Percentiles rank a stretch among this genome's conserved stretches.
phyloP scores from a whole-genome alignment of 345 rosid genomes.

The Brassica rapa region DNA sequence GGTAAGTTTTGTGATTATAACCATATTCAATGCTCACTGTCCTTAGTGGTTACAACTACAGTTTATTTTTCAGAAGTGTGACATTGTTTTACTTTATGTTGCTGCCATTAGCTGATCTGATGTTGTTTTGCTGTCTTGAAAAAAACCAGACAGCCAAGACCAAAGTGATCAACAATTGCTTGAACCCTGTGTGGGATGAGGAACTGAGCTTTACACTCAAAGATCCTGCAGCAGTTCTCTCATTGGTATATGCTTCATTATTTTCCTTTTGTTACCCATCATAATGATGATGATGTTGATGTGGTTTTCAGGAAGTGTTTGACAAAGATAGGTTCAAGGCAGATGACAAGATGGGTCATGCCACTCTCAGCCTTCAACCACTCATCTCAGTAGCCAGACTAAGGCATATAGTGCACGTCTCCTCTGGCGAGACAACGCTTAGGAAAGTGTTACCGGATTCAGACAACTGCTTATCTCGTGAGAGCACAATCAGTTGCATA shows the following conservation, averaged over 20 bases:
- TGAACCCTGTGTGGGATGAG: constrained; percentile 97
- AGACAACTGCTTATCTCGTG: constrained; percentile 79
- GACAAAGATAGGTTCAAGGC: constrained; percentile 95
- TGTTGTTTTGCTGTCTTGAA: constrained; percentile 15
- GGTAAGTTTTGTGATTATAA: constrained; percentile 41
- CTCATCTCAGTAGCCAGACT: constrained; percentile 80
- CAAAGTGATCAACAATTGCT: constrained; percentile 86
- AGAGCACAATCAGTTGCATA: constrained; percentile 73
- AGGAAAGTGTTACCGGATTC: constrained; percentile 79
- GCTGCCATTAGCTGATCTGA: constrained; percentile 10
- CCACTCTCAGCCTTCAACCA: constrained; percentile 81
- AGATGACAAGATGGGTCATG: constrained; percentile 99
- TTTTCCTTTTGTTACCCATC: constrained; percentile 12
- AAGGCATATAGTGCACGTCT: constrained; percentile 65
- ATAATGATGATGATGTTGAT: constrained; percentile 14
- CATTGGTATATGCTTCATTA: constrained; percentile 51
- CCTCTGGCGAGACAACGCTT: constrained; percentile 67
- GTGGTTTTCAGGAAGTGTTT: constrained; percentile 74
- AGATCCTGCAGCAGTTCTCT: constrained; percentile 67
- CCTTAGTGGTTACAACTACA: not conserved
- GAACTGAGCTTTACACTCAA: constrained; percentile 71
- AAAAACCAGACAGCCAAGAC: constrained; percentile 75
- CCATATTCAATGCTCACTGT: not conserved
- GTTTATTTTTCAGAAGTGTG: not conserved
- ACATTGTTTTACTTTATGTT: not conserved